These are phyloP conservation scores for Arbutus unedo DNA, from an alignment of 148 eudicot species.

Conservation along the genomic window DNA sequence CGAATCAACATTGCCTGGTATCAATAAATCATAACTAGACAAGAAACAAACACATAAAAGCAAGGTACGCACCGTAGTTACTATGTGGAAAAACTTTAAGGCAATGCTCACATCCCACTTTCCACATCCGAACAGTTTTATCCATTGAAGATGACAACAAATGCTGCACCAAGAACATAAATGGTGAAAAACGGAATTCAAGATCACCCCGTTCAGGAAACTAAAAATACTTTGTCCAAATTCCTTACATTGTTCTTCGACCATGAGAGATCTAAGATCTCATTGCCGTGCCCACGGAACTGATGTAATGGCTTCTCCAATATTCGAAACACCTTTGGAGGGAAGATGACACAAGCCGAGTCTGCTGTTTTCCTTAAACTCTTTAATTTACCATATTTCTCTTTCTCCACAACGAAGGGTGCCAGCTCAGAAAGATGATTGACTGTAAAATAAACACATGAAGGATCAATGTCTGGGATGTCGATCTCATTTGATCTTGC, in stretches of 20 bases:
- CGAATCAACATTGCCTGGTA: background rate
- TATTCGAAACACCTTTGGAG: slow-evolving; percentile 79
- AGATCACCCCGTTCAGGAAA: background rate
- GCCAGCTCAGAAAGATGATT: slow-evolving; percentile 61
- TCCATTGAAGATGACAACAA: slow-evolving; percentile 82
- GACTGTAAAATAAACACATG: slow-evolving; percentile 70
- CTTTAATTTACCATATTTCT: slow-evolving; percentile 38
- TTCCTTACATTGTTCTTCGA: slow-evolving; percentile 53
- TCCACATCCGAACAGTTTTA: slow-evolving; percentile 89
- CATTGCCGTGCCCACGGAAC: slow-evolving; percentile 65
- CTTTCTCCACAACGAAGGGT: slow-evolving; percentile 45
- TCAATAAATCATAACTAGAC: background rate
- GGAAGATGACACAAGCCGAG: slow-evolving; percentile 82
- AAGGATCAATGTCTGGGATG: slow-evolving; percentile 70
- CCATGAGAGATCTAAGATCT: slow-evolving; percentile 89
- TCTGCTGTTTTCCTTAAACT: slow-evolving; percentile 46
- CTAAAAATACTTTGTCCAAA: slow-evolving; percentile 15
- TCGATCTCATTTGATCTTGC: slow-evolving; percentile 59
- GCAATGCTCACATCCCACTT: slow-evolving; percentile 64
- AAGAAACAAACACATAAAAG: slow-evolving; percentile 7
- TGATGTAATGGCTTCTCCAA: slow-evolving; percentile 75
- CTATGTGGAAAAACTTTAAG: slow-evolving; percentile 69
- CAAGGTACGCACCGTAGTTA: slow-evolving; percentile 56
- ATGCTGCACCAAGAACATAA: slow-evolving; percentile 45
- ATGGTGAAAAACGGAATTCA: slow-evolving; percentile 14